Evolutionary conservation across 306 rosid genomes (phyloP).

Genomic region (Benincasa hispida): DNA sequence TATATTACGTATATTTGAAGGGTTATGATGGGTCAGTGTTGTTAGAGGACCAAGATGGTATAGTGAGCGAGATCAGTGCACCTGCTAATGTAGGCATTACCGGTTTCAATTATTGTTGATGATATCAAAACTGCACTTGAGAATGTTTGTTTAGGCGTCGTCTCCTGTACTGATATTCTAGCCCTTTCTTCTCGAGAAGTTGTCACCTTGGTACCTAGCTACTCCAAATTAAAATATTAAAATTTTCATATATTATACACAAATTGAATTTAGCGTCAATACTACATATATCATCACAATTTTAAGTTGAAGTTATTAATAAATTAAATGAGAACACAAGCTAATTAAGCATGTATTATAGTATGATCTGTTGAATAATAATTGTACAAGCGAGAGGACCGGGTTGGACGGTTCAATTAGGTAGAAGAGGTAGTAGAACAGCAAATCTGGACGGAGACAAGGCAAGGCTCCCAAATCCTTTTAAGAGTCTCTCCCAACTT

Average conservation of each 20-base stretch:
- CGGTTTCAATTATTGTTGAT: constrained; percentile 23
- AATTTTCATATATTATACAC: too few relatives aligned
- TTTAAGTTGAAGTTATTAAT: too few relatives aligned
- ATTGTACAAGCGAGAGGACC: constrained; percentile 14
- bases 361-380: background rate
- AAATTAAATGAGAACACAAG: too few relatives aligned
- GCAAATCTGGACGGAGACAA: constrained; percentile 14
- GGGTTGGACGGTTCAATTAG: constrained; percentile 18
- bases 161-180: constrained; percentile 39
- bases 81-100: background rate
- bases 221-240: background rate
- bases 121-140: constrained; percentile 31
- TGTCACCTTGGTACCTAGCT: constrained; percentile 16
- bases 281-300: too few relatives aligned
- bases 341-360: too few relatives aligned
- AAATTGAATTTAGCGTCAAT: too few relatives aligned
- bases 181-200: constrained; percentile 23
- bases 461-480: constrained; percentile 13
- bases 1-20: constrained; percentile 5
- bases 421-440: constrained; percentile 24
- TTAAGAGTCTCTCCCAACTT: background rate
- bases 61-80: constrained; percentile 16
- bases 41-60: constrained; percentile 19
- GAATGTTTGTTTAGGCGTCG: constrained; percentile 31
- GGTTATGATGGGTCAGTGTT: constrained; percentile 40